phyloP scores from a whole-genome alignment of 2,329 filamentous ascomycete species.

The Botrytis sinoallii region DNA sequence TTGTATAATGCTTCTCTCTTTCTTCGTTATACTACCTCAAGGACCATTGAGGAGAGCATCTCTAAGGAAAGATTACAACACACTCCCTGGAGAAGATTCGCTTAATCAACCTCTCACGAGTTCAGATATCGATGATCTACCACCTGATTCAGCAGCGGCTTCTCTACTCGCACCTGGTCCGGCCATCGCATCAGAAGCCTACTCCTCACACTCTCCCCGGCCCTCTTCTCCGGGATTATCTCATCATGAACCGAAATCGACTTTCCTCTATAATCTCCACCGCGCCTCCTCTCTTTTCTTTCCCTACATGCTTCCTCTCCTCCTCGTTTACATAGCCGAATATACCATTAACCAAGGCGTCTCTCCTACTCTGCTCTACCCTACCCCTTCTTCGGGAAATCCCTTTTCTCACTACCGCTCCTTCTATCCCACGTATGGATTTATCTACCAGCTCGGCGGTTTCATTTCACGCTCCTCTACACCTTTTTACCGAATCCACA shows the following conservation, averaged over 20 bases:
- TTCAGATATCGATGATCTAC: slow-evolving; percentile 33
- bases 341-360: slow-evolving; percentile 98
- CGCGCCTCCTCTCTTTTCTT: slow-evolving; percentile 70
- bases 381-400: slow-evolving; percentile 73
- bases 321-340: slow-evolving; percentile 92
- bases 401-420: slow-evolving; percentile 80
- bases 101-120: slow-evolving; percentile 38
- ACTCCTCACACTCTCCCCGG: slow-evolving; percentile 36
- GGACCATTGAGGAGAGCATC: slow-evolving; percentile 56
- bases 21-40: slow-evolving; percentile 76
- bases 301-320: slow-evolving; percentile 81
- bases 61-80: slow-evolving; percentile 51
- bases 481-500: slow-evolving; percentile 77
- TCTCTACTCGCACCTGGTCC: slow-evolving; percentile 42
- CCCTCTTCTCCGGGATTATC: slow-evolving; percentile 3
- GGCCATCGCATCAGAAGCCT: slow-evolving; percentile 42
- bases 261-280: slow-evolving; percentile 53
- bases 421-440: slow-evolving; percentile 93
- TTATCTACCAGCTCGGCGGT: slow-evolving; percentile 91
- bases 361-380: slow-evolving; percentile 82
- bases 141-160: slow-evolving; percentile 45
- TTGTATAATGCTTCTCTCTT: slow-evolving; percentile 76
- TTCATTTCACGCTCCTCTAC: slow-evolving; percentile 92
- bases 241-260: slow-evolving; percentile 14
- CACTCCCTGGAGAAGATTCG: slow-evolving; percentile 25